phyloP scores from a whole-genome alignment of 2,329 filamentous ascomycete species.

The Lachnellula arida region DNA sequence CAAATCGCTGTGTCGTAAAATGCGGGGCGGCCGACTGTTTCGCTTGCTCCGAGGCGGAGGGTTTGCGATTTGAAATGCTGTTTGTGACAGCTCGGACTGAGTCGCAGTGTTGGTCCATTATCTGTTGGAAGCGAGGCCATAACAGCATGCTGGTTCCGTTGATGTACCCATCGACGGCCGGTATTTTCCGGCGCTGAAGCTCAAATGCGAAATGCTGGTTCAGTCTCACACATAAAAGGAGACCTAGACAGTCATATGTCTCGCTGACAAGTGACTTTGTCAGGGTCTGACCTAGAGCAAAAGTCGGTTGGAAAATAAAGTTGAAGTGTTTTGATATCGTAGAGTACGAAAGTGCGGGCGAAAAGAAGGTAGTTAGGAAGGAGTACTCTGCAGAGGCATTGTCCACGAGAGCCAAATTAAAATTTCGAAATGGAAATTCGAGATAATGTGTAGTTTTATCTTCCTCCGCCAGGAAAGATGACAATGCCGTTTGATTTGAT shows the following conservation, averaged over 20 bases:
- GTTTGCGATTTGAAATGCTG: slow-evolving; percentile 41
- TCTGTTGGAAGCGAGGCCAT: slow-evolving; percentile 90
- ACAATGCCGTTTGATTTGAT: slow-evolving; percentile 68
- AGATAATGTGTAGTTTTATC: slow-evolving; percentile 81
- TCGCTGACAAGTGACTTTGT: slow-evolving; percentile 72
- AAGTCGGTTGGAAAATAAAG: slow-evolving; percentile 85
- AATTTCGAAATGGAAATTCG: slow-evolving; percentile 87
- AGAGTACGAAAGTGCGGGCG: slow-evolving; percentile 68
- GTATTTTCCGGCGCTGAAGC: slow-evolving; percentile 84
- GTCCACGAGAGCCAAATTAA: slow-evolving; percentile 89
- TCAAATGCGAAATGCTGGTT: slow-evolving; percentile 95
- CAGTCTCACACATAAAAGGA: slow-evolving; percentile 85
- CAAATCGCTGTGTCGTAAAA: slow-evolving; percentile 90
- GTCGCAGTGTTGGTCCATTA: slow-evolving; percentile 91
- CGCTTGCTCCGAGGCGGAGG: slow-evolving; percentile 47
- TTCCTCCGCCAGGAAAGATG: slow-evolving; percentile 88
- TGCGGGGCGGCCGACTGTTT: slow-evolving; percentile 79
- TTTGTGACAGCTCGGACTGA: slow-evolving; percentile 65
- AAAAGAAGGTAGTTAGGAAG: slow-evolving; percentile 87
- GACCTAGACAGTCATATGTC: slow-evolving; percentile 77
- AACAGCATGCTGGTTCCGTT: slow-evolving; percentile 94
- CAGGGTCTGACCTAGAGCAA: slow-evolving; percentile 72
- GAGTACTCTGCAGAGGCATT: slow-evolving; percentile 94
- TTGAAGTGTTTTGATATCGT: slow-evolving; percentile 78
- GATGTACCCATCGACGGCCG: slow-evolving; percentile 83